These are phyloP conservation scores for Scedosporium dehoogii DNA, from an alignment of 2,329 filamentous ascomycete genomes.

Conservation along the genomic window DNA sequence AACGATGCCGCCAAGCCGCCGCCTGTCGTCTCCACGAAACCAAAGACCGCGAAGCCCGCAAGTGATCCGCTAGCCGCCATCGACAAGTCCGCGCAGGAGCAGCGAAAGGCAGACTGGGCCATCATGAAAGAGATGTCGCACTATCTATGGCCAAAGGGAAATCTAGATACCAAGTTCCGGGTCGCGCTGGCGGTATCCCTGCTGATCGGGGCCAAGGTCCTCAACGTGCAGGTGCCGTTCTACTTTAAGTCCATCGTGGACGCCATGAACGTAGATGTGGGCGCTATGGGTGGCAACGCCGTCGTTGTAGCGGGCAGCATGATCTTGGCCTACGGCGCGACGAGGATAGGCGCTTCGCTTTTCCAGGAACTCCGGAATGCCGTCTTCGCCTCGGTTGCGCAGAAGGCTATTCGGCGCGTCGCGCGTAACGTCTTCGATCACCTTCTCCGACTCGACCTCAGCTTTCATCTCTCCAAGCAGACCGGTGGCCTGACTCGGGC, in stretches of 20 bases:
- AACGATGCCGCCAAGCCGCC: background rate
- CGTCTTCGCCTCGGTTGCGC: constrained; percentile 91
- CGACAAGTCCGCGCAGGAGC: constrained; percentile 64
- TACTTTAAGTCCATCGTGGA: constrained; percentile 99
- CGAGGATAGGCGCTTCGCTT: constrained; percentile 77
- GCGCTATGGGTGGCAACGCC: constrained; percentile 76
- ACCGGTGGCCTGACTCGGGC: constrained; percentile 89
- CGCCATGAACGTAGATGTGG: constrained; percentile 92
- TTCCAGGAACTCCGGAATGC: constrained; percentile 94
- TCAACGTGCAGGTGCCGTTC: constrained; percentile 97
- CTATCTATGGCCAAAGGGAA: constrained; percentile 92
- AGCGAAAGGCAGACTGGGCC: constrained; percentile 94
- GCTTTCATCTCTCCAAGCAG: constrained; percentile 89
- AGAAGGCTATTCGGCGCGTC: constrained; percentile 88
- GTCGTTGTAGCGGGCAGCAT: constrained; percentile 83
- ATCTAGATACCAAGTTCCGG: constrained; percentile 60
- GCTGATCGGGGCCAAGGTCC: constrained; percentile 80
- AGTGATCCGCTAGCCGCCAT: constrained; percentile 51
- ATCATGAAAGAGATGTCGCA: constrained; percentile 97
- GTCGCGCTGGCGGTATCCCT: constrained; percentile 77
- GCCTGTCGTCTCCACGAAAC: background rate
- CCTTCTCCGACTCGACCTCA: constrained; percentile 76
- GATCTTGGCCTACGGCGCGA: constrained; percentile 85
- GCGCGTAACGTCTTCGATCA: constrained; percentile 91
- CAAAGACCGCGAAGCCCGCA: background rate